phyloP scores from a whole-genome alignment of 2,329 filamentous ascomycete species.

The Grosmannia serpens region DNA sequence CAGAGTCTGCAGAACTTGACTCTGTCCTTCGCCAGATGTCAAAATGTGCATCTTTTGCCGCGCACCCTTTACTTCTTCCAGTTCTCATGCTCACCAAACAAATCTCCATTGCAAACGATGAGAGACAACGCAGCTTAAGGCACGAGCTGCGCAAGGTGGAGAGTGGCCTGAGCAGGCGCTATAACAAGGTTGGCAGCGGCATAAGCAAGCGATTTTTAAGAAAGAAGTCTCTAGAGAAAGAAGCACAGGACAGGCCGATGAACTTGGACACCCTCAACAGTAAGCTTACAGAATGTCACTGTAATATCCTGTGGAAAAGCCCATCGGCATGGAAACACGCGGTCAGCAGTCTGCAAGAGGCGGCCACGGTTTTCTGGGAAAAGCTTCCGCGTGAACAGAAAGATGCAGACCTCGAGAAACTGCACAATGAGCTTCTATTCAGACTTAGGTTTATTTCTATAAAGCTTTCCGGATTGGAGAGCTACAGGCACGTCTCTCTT shows the following conservation, averaged over 20 bases:
- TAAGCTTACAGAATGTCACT: constrained; percentile 19
- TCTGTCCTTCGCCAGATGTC: constrained; percentile 16
- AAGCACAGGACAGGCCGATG: neutral
- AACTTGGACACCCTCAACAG: constrained; percentile 20
- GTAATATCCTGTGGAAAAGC: constrained; percentile 21
- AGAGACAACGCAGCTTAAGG: constrained; percentile 17
- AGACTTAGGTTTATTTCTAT: constrained; percentile 17
- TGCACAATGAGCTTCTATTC: neutral
- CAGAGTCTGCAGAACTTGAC: constrained; percentile 14
- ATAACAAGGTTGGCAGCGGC: constrained; percentile 17
- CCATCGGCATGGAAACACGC: constrained; percentile 17
- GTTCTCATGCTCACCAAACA: constrained; percentile 18
- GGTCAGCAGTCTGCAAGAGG: neutral
- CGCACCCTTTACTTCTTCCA: constrained; percentile 22
- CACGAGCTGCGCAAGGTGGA: constrained; percentile 19
- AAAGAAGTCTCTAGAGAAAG: neutral
- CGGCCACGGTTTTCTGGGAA: neutral
- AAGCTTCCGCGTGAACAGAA: neutral
- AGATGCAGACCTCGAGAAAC: neutral
- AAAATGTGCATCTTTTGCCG: constrained; percentile 15
- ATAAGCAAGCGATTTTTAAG: constrained; percentile 16
- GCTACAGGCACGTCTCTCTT: constrained; percentile 18
- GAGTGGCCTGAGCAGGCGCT: constrained; percentile 16
- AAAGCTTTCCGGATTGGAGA: constrained; percentile 24
- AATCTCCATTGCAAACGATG: constrained; percentile 17